Percentiles rank a stretch among this genome's conserved stretches.
phyloP scores from a whole-genome alignment of 305 asterid species.

The Fraxinus xanthoxyloides region DNA sequence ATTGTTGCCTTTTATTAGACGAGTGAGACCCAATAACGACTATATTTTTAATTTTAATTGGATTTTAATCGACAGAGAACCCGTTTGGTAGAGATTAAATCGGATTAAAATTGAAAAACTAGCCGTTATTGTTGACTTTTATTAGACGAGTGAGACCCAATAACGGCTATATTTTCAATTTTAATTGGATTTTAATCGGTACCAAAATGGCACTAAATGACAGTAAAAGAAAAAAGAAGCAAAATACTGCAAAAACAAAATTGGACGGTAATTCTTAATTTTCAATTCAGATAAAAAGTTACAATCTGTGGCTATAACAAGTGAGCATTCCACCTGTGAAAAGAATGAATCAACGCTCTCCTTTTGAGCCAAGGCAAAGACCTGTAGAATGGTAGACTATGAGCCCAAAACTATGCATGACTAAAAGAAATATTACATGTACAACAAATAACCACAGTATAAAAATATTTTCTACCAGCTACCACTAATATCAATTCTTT shows the following conservation, averaged over 20 bases:
- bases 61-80: too few species aligned
- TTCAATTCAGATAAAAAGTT: background rate
- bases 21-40: too few species aligned
- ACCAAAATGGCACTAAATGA: too few species aligned
- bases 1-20: too few species aligned
- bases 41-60: too few species aligned
- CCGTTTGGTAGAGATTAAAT: too few species aligned
- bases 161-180: too few species aligned
- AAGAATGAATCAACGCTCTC: conserved; percentile 85
- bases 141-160: too few species aligned
- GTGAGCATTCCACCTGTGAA: conserved; percentile 65
- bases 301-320: background rate
- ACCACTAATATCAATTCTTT: background rate
- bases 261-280: background rate
- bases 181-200: too few species aligned
- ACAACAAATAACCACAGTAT: background rate
- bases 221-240: background rate
- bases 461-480: background rate
- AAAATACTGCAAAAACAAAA: background rate
- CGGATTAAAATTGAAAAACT: too few species aligned
- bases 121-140: too few species aligned
- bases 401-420: conserved; percentile 13
- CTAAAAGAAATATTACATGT: background rate
- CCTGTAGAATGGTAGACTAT: conserved; percentile 48
- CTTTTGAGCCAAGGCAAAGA: conserved; percentile 88